phyloP scores from a whole-genome alignment of 83 land plant species.

The Picea abies region DNA sequence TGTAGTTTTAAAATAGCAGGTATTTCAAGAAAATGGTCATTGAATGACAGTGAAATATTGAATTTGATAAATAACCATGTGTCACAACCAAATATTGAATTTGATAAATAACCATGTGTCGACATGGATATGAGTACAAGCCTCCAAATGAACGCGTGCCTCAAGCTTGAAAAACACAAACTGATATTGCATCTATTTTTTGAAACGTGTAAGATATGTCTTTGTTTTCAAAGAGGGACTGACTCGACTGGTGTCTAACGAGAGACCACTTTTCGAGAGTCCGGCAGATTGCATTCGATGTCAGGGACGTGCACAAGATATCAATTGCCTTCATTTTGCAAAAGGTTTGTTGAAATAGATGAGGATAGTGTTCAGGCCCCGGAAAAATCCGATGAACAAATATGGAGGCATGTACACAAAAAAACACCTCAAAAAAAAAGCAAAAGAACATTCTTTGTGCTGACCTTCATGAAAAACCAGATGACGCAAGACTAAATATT shows the following conservation, averaged over 20 bases:
- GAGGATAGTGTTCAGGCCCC: not conserved
- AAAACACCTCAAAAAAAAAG: not conserved
- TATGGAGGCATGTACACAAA: not conserved
- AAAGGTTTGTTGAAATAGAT: not conserved
- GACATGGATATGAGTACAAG: too few species aligned
- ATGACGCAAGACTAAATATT: not conserved
- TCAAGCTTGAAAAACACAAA: too few species aligned
- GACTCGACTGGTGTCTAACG: constrained; percentile 27
- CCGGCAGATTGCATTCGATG: constrained; percentile 54
- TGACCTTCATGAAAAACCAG: not conserved
- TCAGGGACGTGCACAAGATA: constrained; percentile 49
- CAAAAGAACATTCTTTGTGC: not conserved
- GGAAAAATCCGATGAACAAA: not conserved
- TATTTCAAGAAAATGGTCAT: too few species aligned
- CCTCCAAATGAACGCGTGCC: too few species aligned
- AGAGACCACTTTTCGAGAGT: constrained; percentile 39
- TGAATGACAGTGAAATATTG: too few species aligned
- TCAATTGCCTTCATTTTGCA: constrained; percentile 39
- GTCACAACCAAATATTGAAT: too few species aligned
- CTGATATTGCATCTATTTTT: too few species aligned
- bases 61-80: too few species aligned
- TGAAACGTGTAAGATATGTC: too few species aligned
- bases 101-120: too few species aligned
- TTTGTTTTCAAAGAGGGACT: too few species aligned
- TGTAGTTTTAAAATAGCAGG: too few species aligned